Conservation (phyloP, 768 basidiomycete species). For the Mycena venus region DNA sequence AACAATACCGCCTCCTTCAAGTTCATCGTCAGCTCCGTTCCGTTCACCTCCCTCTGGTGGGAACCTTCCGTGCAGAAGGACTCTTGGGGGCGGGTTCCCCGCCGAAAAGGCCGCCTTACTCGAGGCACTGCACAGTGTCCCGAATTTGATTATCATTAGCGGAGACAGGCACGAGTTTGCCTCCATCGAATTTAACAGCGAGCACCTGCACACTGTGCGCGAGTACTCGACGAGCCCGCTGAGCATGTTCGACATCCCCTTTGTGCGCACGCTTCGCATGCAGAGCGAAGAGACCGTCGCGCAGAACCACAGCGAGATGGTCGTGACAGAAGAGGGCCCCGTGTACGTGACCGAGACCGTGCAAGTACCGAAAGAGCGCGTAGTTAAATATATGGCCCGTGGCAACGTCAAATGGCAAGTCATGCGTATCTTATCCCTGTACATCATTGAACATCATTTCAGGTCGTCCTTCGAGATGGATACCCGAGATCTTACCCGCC, state of each 20-base stretch:
- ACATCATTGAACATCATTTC: neutral
- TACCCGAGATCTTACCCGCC: slow-evolving; percentile 64
- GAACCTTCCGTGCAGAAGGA: slow-evolving; percentile 72
- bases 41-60: slow-evolving; percentile 81
- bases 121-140: slow-evolving; percentile 70
- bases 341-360: slow-evolving; percentile 42
- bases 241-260: slow-evolving; percentile 78
- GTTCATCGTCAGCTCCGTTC: slow-evolving; percentile 81
- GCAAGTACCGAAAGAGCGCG: slow-evolving; percentile 66
- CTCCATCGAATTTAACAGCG: slow-evolving; percentile 68
- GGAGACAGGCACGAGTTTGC: slow-evolving; percentile 89
- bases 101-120: slow-evolving; percentile 72
- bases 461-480: slow-evolving; percentile 82
- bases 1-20: slow-evolving; percentile 83
- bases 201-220: slow-evolving; percentile 56
- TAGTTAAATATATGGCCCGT: slow-evolving; percentile 69
- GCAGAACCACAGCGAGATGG: slow-evolving; percentile 45
- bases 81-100: slow-evolving; percentile 77
- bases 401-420: slow-evolving; percentile 83
- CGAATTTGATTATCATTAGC: slow-evolving; percentile 77
- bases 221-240: slow-evolving; percentile 82
- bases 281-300: slow-evolving; percentile 60
- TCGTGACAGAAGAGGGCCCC: slow-evolving; percentile 40
- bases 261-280: slow-evolving; percentile 64
- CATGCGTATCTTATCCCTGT: neutral